These are phyloP conservation scores for Deinandra increscens DNA, from an alignment of 129 eudicot genomes.

Conservation along the genomic window DNA sequence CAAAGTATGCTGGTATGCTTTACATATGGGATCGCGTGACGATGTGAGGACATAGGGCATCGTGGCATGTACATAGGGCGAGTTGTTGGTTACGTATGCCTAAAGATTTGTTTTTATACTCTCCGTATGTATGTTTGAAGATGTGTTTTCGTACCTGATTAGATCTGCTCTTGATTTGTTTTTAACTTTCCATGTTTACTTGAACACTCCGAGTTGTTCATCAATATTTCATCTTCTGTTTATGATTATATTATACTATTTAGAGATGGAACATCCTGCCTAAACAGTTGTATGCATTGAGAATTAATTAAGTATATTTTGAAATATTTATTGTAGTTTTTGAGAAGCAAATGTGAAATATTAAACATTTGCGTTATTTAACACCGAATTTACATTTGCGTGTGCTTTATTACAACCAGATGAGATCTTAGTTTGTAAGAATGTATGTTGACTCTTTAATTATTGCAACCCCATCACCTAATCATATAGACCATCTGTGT, in stretches of 20 bases:
- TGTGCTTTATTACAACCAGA: not conserved
- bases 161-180: slow-evolving; percentile 13
- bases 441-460: not conserved
- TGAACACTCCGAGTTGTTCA: not conserved
- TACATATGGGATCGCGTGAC: slow-evolving; percentile 1
- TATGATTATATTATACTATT: not conserved
- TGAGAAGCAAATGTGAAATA: slow-evolving; percentile 8
- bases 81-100: not conserved
- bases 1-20: slow-evolving; percentile 10
- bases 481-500: not conserved
- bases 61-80: too few species aligned
- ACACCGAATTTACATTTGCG: slow-evolving; percentile 1
- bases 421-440: not conserved
- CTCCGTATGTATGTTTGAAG: not conserved
- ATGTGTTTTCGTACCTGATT: not conserved
- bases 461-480: not conserved
- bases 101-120: slow-evolving; percentile 5
- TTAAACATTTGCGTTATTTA: too few species aligned
- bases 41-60: not conserved
- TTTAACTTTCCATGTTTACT: slow-evolving; percentile 2
- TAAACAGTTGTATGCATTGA: slow-evolving; percentile 15
- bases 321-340: slow-evolving; percentile 1
- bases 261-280: slow-evolving; percentile 12
- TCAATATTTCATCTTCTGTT: not conserved
- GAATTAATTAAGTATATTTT: not conserved